Evolutionary conservation across 2,329 filamentous ascomycete genomes (phyloP), one percentile per base, ranked within the genome.

Genomic region (Monilinia vaccinii-corymbosi): DNA sequence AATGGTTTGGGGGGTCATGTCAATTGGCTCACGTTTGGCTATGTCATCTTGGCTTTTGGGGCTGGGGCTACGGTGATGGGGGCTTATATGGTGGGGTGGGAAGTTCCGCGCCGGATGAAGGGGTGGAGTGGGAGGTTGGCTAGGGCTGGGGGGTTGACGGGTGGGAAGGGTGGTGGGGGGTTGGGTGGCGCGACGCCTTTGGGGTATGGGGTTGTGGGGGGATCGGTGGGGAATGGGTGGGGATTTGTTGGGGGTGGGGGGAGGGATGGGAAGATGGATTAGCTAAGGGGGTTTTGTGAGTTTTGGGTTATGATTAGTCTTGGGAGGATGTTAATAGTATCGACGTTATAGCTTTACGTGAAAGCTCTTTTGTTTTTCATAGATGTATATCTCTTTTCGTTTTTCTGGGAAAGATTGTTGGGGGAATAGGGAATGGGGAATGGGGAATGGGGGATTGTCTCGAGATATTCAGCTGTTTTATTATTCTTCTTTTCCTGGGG

Each of bases 1-100:
- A 77, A 80, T 62, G 84, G 84, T 4, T 79, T 86, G 73, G 83
- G 83, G 18, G 82, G 83, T 0, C 83, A 86, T 65, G 77, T 86
- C 36, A 31, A 16, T 9, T 80, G 82, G 9, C 84, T 81, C 71
- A 86, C 82, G 36, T 72, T 86, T 0, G 85, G 86, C 62, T 86
- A 86, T 73, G 77, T 79, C 61, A 66, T 86, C 11, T 77, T 84
- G 2, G 80, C 81, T 8, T 85, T 85, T 66, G 71, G 78, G 14
- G 81, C 83, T 0, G 84, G 84, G 10, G 72, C 76, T 2, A 70
- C 82, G 13, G 75, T 79, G 2, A 78, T 80, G 4, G 80, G 75
- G 38, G 80, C 81, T 60, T 86, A 85, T 71, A 85, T 84, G 61
- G 77, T 84, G 63, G 83, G 83, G 5, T 75, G 82, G 1, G 76